Evolutionary conservation across 1,284 basidiomycete species (phyloP).

Genomic region (Cerrena zonata): DNA sequence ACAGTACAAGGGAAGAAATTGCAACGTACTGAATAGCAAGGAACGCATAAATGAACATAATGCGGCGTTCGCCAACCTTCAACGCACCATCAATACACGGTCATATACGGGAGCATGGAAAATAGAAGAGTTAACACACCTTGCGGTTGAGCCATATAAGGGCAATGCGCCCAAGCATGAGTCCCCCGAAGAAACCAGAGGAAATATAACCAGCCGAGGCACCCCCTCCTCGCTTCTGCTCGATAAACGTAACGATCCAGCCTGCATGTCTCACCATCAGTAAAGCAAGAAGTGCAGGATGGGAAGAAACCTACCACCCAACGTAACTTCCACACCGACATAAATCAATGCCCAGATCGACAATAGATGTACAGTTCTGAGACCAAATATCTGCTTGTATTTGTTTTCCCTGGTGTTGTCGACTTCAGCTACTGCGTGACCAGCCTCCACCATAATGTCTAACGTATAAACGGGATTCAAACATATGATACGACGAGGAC

Average conservation of each 20-base stretch:
- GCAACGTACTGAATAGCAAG: constrained; percentile 47
- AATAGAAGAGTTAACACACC: constrained; percentile 25
- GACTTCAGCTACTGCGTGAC: constrained; percentile 32
- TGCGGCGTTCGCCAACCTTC: constrained; percentile 49
- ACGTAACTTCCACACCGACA: constrained; percentile 62
- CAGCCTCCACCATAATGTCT: constrained; percentile 31
- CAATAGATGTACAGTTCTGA: constrained; percentile 50
- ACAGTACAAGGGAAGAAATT: neutral
- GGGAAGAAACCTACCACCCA: constrained; percentile 35
- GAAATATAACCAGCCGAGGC: constrained; percentile 32
- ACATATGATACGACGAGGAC: no score
- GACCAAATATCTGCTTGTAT: constrained; percentile 52
- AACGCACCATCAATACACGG: no score
- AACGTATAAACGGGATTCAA: neutral
- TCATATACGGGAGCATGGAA: neutral
- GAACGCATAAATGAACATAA: constrained; percentile 47
- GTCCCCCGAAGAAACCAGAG: constrained; percentile 39
- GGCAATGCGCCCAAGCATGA: constrained; percentile 51
- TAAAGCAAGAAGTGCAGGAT: neutral
- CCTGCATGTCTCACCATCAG: constrained; percentile 26
- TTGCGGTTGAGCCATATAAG: constrained; percentile 56
- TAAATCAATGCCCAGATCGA: constrained; percentile 61
- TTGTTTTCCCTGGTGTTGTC: constrained; percentile 36
- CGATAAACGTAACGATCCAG: constrained; percentile 60
- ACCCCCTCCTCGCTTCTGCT: constrained; percentile 28